A percentile compares a stretch with the other conserved stretches of the same genome.
These are phyloP conservation scores for Hypoxylon intermedium DNA, from an alignment of 495 filamentous ascomycete genomes.

Conservation along the genomic window DNA sequence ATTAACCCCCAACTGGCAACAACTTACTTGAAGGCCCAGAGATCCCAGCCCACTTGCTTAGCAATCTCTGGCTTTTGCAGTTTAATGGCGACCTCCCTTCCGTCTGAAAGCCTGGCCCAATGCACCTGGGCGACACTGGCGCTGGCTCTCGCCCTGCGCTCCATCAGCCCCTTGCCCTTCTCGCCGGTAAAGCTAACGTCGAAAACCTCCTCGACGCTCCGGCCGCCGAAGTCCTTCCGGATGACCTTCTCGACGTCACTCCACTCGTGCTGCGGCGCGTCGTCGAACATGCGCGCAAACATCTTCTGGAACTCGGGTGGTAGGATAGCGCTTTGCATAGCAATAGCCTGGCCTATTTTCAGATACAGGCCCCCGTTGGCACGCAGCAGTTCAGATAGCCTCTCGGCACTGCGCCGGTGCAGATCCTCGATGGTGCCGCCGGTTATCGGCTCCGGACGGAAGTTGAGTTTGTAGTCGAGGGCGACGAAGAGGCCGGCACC, in stretches of 20 bases:
- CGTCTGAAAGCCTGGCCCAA: constrained; percentile 84
- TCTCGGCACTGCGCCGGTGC: constrained; percentile 82
- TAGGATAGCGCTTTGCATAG: constrained; percentile 94
- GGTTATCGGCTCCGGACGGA: constrained; percentile 75
- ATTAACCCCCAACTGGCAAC: neutral
- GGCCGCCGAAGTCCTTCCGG: constrained; percentile 82
- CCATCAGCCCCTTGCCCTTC: constrained; percentile 77
- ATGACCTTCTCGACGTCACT: constrained; percentile 86
- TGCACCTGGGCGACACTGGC: constrained; percentile 97
- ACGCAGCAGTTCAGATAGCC: constrained; percentile 77
- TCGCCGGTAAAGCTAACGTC: constrained; percentile 79
- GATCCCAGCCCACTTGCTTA: constrained; percentile 87
- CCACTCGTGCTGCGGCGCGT: constrained; percentile 95
- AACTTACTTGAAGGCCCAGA: constrained; percentile 75
- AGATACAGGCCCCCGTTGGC: constrained; percentile 92
- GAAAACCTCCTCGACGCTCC: constrained; percentile 84
- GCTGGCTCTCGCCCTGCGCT: constrained; percentile 82
- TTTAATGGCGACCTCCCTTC: constrained; percentile 91
- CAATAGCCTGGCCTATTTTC: constrained; percentile 98
- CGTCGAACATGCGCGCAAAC: constrained; percentile 96
- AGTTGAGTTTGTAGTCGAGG: constrained; percentile 95
- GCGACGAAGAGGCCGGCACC: constrained; percentile 79
- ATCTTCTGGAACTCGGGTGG: constrained; percentile 94
- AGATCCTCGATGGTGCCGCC: constrained; percentile 71
- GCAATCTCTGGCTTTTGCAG: constrained; percentile 95